Base-by-base conservation (phyloP, 1,284 basidiomycete species). In the Pisolithus thermaeus region DNA sequence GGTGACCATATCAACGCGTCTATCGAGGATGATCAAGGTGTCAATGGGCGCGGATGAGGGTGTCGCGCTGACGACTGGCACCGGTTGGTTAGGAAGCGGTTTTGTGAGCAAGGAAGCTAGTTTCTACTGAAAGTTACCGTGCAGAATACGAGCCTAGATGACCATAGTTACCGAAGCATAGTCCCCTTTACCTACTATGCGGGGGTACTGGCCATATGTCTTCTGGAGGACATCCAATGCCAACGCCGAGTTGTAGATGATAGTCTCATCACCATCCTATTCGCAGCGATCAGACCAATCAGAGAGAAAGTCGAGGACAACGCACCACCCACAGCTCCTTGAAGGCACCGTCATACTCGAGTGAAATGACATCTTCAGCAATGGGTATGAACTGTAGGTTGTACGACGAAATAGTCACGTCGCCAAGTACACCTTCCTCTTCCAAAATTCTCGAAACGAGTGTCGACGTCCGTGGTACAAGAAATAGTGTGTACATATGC, bases 1-100 rank as follows among this genome's bases (percentile, higher is more conserved):
- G 0, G 96, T 97, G 49, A 97, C 85, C 84, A 97, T 90, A 66
- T 99, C 97, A n/a, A 91, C 84, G 41, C 85, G 81, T 47, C 97
- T 82, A 67, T 99, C 97, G 51, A 99, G 63, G 40, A 99, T 79
- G 58, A 99, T 84, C 52, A 99, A 72, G 20, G 84, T 87, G 66
- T 99, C 97, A 51, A 99, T 80, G 56, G 76, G 81, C 28, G 80
- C 76, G 0, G 81, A 77, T 8, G 74, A 62, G 16, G 74, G 65
- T 37, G 69, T 28, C 3, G 55, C 25, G 32, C 49, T 46, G 4
- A 42, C 61, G 3, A 72, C 60, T n/a, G 65, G 60, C 18, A 65
- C 61, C 16, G 66, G 58, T 36, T 70, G 59, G 56, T 76, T 72
- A 44, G 75, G 67, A 52, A 73, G 71, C 59, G 90, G 80, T 36